These are phyloP conservation scores for Naganishia vaughanmartiniae DNA, from an alignment of 768 basidiomycete species.

Conservation along the genomic window DNA sequence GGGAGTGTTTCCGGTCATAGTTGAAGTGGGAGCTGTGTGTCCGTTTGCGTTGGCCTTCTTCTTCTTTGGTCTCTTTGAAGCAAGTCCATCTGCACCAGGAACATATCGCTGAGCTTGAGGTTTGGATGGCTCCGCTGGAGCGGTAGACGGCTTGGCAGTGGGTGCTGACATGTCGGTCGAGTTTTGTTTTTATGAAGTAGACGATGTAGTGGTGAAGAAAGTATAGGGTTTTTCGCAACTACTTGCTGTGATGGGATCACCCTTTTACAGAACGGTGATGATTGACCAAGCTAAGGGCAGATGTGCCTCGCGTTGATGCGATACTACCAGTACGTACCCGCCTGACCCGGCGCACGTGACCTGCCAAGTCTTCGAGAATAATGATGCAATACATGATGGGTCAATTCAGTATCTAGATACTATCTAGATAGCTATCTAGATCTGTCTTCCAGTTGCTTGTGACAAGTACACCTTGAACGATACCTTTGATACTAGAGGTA, in stretches of 20 bases:
- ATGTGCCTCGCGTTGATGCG: background rate
- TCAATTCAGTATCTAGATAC: too few relatives aligned
- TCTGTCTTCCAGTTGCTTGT: too few relatives aligned
- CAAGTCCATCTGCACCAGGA: slow-evolving; percentile 16
- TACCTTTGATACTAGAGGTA: too few relatives aligned
- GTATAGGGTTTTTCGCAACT: background rate
- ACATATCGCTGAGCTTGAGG: slow-evolving; percentile 19
- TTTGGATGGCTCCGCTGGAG: background rate
- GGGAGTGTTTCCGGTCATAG: slow-evolving; percentile 6
- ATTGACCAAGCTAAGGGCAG: background rate
- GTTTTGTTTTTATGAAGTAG: background rate
- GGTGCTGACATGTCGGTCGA: slow-evolving; percentile 10
- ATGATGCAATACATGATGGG: background rate
- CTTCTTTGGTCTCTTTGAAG: slow-evolving; percentile 21
- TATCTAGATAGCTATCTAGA: too few relatives aligned
- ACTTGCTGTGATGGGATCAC: background rate
- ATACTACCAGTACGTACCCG: too few relatives aligned
- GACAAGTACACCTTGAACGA: too few relatives aligned
- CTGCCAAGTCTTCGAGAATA: slow-evolving; percentile 1
- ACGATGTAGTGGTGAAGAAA: background rate
- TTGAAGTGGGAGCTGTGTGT: background rate
- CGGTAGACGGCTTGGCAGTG: background rate
- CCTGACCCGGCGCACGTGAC: background rate
- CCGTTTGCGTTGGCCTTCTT: slow-evolving; percentile 4
- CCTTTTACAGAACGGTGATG: background rate